Base-by-base conservation (phyloP, 371 early-diverging fungal species). In the Zopfochytrium polystomum region DNA sequence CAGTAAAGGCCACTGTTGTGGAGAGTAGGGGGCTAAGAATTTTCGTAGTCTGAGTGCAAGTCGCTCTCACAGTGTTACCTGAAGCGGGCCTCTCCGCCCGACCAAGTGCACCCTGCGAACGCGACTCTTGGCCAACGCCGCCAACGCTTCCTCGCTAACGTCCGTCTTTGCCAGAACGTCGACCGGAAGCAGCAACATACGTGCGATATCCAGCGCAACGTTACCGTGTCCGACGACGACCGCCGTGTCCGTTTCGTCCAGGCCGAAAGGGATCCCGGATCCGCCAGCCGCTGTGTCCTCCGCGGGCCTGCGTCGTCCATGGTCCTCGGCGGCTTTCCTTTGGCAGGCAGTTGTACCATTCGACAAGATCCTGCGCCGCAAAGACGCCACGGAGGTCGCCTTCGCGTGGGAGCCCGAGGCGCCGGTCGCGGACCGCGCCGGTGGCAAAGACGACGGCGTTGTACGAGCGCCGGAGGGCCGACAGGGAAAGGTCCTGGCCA, bases 331-430 rank as follows among this genome's bases (percentile, higher is more conserved):
- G n/a, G n/a, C n/a, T n/a, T n/a, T n/a, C n/a, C n/a, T n/a, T n/a
- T 0, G 96, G 95, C n/a, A 83, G 69, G 0, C 95, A 96, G 71
- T 98, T 98, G 66, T 96, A 95, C 91, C 93, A 98, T 11, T 88
- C 89, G 2, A 96, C 96, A 79, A 98, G 91, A 2, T 79, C 81
- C 15, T 93, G 77, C 0, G 95, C 95, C 0, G 90, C 84, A 48
- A 89, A 73, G 2, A 92, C 86, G 29, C 87, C 85, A 27, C 66
- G 75, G 34, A 64, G 31, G 0, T 63, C 58, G 30, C 82, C 73
- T 54, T 87, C 87, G 30, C 86, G 85, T 0, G 87, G 79, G 1
- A 94, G 80, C n/a, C 80, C 82, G 31, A 98, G 75, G 96, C 91
- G 3, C 99, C 99, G 68, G 91, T 90, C 2, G 97, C 80, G 13